Conservation (phyloP, 2,329 filamentous ascomycete genomes). For the Aspergillus sp. region DNA sequence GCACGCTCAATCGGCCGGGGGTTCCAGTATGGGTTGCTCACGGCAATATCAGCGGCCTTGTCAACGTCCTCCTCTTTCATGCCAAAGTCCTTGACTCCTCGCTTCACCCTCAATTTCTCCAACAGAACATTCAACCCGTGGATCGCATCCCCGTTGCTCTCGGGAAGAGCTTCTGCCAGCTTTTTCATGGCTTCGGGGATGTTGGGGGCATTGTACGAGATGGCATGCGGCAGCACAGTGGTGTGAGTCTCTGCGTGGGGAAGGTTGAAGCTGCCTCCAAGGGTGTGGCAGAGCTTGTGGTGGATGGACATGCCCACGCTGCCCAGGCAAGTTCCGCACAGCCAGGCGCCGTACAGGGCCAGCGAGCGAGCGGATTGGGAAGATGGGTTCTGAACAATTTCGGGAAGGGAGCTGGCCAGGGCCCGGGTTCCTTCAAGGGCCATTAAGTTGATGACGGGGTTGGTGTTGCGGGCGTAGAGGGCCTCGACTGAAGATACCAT, state of each 20-base stretch:
- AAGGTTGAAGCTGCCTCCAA: conserved; percentile 58
- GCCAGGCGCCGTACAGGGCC: conserved; percentile 59
- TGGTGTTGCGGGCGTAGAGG: conserved; percentile 55
- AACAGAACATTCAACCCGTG: conserved; percentile 52
- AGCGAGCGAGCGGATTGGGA: conserved; percentile 43
- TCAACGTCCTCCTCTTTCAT: conserved; percentile 57
- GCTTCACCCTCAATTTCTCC: conserved; percentile 47
- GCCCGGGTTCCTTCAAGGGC: conserved; percentile 52
- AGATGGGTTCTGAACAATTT: conserved; percentile 42
- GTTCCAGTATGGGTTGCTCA: conserved; percentile 55
- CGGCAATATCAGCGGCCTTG: conserved; percentile 53
- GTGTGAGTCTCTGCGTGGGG: conserved; percentile 62
- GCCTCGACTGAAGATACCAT: conserved; percentile 46
- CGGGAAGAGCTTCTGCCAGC: conserved; percentile 50
- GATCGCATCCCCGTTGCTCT: conserved; percentile 52
- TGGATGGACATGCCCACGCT: conserved; percentile 58
- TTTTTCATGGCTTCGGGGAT: conserved; percentile 48
- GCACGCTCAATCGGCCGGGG: conserved; percentile 49
- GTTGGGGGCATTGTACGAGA: conserved; percentile 55
- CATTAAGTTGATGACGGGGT: conserved; percentile 54
- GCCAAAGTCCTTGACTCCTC: conserved; percentile 48
- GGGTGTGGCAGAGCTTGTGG: conserved; percentile 61
- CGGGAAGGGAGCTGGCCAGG: conserved; percentile 49
- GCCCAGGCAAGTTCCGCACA: conserved; percentile 56
- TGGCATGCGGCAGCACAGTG: conserved; percentile 55